These are phyloP conservation scores for Pyropia haitanensis DNA, from an alignment of 23 red algal genomes.

Conservation along the genomic window DNA sequence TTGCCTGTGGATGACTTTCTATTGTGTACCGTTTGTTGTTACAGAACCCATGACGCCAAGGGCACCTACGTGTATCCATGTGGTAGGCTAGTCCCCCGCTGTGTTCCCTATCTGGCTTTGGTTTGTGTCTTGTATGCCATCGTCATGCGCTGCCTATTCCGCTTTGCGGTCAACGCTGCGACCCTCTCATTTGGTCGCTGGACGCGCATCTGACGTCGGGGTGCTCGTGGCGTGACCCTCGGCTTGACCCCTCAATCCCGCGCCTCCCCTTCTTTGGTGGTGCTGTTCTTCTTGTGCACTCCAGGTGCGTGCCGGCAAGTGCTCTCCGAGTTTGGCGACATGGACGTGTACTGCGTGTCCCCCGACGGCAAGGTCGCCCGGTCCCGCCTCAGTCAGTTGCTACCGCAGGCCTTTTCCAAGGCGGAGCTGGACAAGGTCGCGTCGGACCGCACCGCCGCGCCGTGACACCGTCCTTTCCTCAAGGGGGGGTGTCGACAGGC, in stretches of 20 bases:
- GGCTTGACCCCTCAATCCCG: background rate
- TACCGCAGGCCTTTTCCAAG: slow-evolving; percentile 50
- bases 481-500: no score
- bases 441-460: no score
- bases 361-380: slow-evolving; percentile 36
- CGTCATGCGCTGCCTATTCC: no score
- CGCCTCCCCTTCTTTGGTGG: background rate
- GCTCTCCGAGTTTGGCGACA: slow-evolving; percentile 81
- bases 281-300: background rate
- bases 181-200: background rate
- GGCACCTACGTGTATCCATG: slow-evolving; percentile 45
- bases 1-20: no score
- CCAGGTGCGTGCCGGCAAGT: slow-evolving; percentile 70
- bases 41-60: slow-evolving; percentile 26
- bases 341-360: slow-evolving; percentile 58
- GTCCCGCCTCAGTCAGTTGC: slow-evolving; percentile 29
- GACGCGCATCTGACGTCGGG: background rate
- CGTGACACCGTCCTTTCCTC: no score
- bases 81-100: slow-evolving; percentile 4
- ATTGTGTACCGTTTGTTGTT: no score
- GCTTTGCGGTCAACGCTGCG: background rate
- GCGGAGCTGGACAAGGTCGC: slow-evolving; percentile 26
- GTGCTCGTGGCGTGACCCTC: background rate
- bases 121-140: no score
- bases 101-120: background rate